Conservation (phyloP, 768 basidiomycete genomes). For the Podaxis rugospora region DNA sequence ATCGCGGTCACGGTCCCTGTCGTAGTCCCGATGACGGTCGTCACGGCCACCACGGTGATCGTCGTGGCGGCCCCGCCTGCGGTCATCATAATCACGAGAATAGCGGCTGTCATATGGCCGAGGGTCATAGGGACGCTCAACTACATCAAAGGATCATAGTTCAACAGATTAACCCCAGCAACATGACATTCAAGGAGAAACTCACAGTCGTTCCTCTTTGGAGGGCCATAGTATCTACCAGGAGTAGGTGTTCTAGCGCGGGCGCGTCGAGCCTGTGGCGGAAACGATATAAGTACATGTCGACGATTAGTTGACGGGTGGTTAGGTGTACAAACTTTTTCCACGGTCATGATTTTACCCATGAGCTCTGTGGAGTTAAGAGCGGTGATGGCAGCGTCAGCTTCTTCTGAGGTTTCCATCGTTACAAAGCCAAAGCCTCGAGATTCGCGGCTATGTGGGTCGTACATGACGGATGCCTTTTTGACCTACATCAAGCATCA, state of each 20-base stretch:
- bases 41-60: slow-evolving; percentile 47
- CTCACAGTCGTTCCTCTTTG: slow-evolving; percentile 71
- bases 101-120: slow-evolving; percentile 90
- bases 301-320: background rate
- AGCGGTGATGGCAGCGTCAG: slow-evolving; percentile 84
- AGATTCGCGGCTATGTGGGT: slow-evolving; percentile 65
- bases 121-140: slow-evolving; percentile 87
- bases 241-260: slow-evolving; percentile 92
- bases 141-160: slow-evolving; percentile 28
- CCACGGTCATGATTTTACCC: slow-evolving; percentile 86
- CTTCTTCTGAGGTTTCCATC: slow-evolving; percentile 72
- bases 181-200: background rate
- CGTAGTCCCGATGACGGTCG: slow-evolving; percentile 43
- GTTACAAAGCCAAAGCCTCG: slow-evolving; percentile 82
- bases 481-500: slow-evolving; percentile 45
- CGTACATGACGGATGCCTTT: slow-evolving; percentile 69
- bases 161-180: background rate
- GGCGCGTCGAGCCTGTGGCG: slow-evolving; percentile 73
- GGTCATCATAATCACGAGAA: slow-evolving; percentile 58
- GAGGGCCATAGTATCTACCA: slow-evolving; percentile 91
- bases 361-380: slow-evolving; percentile 80
- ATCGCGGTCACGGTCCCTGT: slow-evolving; percentile 32
- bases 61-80: slow-evolving; percentile 40
- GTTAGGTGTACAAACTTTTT: slow-evolving; percentile 54
- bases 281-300: slow-evolving; percentile 1